Conservation (phyloP, 768 basidiomycete species). For the Boletus sp. region DNA sequence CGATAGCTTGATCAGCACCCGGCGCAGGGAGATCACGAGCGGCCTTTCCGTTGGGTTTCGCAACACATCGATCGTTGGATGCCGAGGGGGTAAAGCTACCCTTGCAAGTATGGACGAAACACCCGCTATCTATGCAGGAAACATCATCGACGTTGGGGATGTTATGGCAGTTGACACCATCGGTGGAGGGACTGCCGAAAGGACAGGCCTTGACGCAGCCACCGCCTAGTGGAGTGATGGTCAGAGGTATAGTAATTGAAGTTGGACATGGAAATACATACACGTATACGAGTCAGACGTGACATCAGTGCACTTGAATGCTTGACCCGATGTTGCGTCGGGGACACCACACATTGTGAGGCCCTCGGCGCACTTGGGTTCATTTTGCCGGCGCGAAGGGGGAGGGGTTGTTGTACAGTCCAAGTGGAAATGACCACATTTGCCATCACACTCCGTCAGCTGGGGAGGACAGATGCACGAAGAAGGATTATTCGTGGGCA, state of each 20-base stretch:
- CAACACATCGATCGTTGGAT: constrained; percentile 15
- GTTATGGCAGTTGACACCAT: constrained; percentile 32
- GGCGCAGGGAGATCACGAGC: not conserved
- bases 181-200: constrained; percentile 9
- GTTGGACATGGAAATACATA: constrained; percentile 17
- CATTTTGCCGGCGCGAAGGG: constrained; percentile 16
- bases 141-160: constrained; percentile 30
- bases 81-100: constrained; percentile 14
- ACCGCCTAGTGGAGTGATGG: constrained; percentile 25
- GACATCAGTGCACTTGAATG: constrained; percentile 33
- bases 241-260: not conserved
- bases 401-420: constrained; percentile 18
- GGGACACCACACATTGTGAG: constrained; percentile 28
- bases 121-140: constrained; percentile 25
- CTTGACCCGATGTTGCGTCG: constrained; percentile 9
- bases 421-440: constrained; percentile 25
- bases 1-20: not conserved
- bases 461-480: constrained; percentile 29
- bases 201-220: constrained; percentile 30
- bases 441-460: constrained; percentile 29
- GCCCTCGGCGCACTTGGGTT: constrained; percentile 20
- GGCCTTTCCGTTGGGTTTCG: not conserved
- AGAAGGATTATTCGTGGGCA: constrained; percentile 14
- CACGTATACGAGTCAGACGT: constrained; percentile 27
- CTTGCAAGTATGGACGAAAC: constrained; percentile 28